phyloP scores from a whole-genome alignment of 106 monocot species.

The Allium cepa region DNA sequence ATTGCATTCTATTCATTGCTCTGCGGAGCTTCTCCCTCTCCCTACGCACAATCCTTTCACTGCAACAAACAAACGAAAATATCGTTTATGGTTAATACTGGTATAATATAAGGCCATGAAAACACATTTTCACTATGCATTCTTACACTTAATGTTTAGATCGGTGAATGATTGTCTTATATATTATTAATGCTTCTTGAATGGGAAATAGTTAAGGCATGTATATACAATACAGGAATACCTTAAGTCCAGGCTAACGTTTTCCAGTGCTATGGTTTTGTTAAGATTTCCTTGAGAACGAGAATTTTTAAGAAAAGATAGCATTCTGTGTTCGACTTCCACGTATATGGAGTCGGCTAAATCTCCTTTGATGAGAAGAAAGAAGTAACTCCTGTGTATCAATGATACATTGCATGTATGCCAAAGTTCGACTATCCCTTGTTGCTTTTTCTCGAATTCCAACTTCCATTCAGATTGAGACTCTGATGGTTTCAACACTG shows the following conservation, averaged over 20 bases:
- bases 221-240: neutral
- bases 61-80: conserved; percentile 7
- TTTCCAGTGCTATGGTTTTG: neutral
- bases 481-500: conserved; percentile 20
- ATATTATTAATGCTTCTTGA: neutral
- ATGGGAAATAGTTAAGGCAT: neutral
- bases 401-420: conserved; percentile 77
- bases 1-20: conserved; percentile 46
- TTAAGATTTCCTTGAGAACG: conserved; percentile 7
- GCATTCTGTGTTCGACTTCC: conserved; percentile 77
- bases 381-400: conserved; percentile 81
- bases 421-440: conserved; percentile 77
- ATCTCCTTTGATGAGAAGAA: conserved; percentile 84
- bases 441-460: conserved; percentile 63
- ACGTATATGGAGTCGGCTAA: conserved; percentile 71
- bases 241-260: conserved; percentile 36
- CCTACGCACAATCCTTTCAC: conserved; percentile 37
- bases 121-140: neutral
- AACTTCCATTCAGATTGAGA: conserved; percentile 39
- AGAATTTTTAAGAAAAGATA: conserved; percentile 48
- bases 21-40: conserved; percentile 72
- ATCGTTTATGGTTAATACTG: neutral
- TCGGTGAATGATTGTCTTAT: neutral
- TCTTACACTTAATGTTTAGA: neutral
- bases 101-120: neutral